A percentile compares a stretch with the other conserved stretches of the same genome.
These are phyloP conservation scores for Limnanthes douglasii DNA, from an alignment of 345 rosid species.

Conservation along the genomic window DNA sequence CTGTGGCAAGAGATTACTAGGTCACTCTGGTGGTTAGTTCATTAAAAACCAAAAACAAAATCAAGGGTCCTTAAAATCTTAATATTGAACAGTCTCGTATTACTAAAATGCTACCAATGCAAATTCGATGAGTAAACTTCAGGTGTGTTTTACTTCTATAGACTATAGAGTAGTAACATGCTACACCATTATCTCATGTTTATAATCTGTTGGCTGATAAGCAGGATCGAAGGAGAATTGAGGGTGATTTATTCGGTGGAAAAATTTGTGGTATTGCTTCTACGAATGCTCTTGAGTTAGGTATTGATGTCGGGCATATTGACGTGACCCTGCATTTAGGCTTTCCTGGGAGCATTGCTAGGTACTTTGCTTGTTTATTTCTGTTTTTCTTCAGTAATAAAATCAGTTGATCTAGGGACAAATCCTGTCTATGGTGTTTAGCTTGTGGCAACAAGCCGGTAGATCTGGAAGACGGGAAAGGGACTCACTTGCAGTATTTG, in stretches of 20 bases:
- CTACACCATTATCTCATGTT: too few relatives aligned
- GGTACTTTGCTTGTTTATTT: conserved; percentile 27
- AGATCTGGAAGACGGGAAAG: conserved; percentile 89
- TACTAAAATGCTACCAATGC: too few relatives aligned
- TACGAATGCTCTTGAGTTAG: conserved; percentile 95
- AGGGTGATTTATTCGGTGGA: conserved; percentile 67
- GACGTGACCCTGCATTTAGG: conserved; percentile 94
- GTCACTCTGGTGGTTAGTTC: too few relatives aligned
- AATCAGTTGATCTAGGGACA: background rate
- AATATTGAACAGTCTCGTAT: too few relatives aligned
- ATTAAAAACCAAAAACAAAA: too few relatives aligned
- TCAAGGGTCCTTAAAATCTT: too few relatives aligned
- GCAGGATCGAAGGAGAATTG: conserved; percentile 86
- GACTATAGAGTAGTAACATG: too few relatives aligned
- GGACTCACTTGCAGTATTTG: conserved; percentile 78
- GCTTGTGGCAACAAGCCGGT: conserved; percentile 98
- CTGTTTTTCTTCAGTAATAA: conserved; percentile 3
- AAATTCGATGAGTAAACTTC: too few relatives aligned
- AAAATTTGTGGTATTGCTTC: conserved; percentile 87
- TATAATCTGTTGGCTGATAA: conserved; percentile 6
- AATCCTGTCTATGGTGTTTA: conserved; percentile 17
- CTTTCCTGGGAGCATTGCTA: conserved; percentile 91
- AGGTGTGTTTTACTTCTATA: too few relatives aligned
- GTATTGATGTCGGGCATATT: conserved; percentile 92
- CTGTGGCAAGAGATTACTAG: too few relatives aligned